Evolutionary conservation across 306 rosid species (phyloP).

Genomic region (Cucumis melo): DNA sequence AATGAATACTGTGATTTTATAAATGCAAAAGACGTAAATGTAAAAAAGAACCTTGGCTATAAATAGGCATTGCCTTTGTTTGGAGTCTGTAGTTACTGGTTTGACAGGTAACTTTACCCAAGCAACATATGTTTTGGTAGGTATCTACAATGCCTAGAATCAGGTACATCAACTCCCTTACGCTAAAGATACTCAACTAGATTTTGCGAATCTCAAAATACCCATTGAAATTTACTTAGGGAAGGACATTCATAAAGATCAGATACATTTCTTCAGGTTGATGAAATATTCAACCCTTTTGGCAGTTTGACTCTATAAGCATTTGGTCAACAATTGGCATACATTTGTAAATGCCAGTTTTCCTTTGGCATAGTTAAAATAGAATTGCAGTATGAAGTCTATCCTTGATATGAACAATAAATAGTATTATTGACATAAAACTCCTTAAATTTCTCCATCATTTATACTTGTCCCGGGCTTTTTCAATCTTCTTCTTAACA

Average conservation of each 20-base stretch:
- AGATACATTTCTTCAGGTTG: not conserved
- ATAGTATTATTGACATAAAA: not conserved
- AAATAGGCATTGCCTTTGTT: not conserved
- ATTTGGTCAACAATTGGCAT: not conserved
- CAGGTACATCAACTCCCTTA: not conserved
- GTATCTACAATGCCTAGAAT: not conserved
- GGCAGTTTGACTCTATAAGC: not conserved
- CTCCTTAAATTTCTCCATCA: not conserved
- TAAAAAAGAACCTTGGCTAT: not conserved
- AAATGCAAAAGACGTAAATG: not conserved
- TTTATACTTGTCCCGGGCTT: not conserved
- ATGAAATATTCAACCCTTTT: not conserved
- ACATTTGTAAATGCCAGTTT: not conserved
- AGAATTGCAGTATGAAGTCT: not conserved
- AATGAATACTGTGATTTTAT: not conserved
- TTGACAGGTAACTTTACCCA: not conserved
- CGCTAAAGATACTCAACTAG: not conserved
- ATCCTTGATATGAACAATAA: not conserved
- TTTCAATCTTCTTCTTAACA: not conserved
- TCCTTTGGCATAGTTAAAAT: not conserved
- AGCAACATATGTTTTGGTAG: not conserved
- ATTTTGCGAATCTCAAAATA: not conserved
- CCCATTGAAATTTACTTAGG: not conserved
- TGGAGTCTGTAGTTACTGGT: not conserved
- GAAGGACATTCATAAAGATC: not conserved